Evolutionary conservation across 106 monocot genomes (phyloP), one percentile per base, ranked within the genome.

Genomic region (Iris macrosiphon): DNA sequence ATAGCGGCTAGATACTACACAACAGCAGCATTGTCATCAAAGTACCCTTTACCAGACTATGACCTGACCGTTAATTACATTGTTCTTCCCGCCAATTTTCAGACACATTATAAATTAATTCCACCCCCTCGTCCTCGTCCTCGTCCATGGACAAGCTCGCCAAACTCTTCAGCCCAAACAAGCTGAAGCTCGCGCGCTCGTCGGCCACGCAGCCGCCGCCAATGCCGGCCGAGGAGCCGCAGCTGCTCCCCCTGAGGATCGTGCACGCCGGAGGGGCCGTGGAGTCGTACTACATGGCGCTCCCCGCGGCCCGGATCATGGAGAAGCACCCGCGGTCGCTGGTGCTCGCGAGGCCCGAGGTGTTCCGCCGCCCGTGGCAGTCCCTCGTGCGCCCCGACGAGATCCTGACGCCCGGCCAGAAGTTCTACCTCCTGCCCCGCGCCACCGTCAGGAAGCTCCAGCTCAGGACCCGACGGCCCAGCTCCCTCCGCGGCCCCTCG

Each of bases 281-380:
- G 17, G 66, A 67, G 47, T 47, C 7, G n/a, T 67, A 57, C 53
- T 67, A 67, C 66, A 67, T 67, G 66, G 66, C 66, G 2, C 11
- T 37, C 17, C 55, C 55, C 2, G 66, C 66, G 4, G 16, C 7
- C 0, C 8, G 2, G 16, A 57, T 67, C 55, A 55, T 67, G 32
- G 14, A 34, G 18, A 67, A 57, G 44, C 37, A 57, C 24, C 55
- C 34, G 0, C 24, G 13, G 25, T 57, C 15, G n/a, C 7, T 2
- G 9, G 24, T 55, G 10, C 57, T 67, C 1, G 57, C 66, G 4
- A 30, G 55, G 21, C 66, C 66, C 16, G 56, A 56, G 1, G 46
- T 66, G 22, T 66, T 66, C 25, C 45, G 31, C 6, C 2, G 45
- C 24, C 66, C 66, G 1, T 67, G 66, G 55, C 56, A 67, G 15